Evolutionary conservation across 2,329 filamentous ascomycete species (phyloP).

Genomic region (Sordariomycetes sp.): DNA sequence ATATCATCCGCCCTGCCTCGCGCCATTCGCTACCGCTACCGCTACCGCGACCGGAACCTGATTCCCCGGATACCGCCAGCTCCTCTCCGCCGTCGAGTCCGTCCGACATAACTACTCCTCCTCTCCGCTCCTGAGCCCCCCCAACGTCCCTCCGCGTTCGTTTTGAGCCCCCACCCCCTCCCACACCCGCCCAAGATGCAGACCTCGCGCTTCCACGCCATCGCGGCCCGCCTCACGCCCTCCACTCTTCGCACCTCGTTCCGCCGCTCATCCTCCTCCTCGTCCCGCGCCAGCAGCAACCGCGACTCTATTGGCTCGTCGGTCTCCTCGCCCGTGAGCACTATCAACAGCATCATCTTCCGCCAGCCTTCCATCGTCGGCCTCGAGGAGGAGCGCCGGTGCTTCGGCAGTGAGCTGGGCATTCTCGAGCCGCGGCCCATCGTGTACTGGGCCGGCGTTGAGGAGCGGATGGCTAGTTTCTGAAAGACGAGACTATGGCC

Average conservation of each 20-base stretch:
- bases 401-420: slow-evolving; percentile 39
- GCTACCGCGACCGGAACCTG: neutral
- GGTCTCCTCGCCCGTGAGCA: slow-evolving; percentile 31
- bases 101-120: neutral
- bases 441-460: slow-evolving; percentile 52
- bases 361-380: slow-evolving; percentile 46
- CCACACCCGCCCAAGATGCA: slow-evolving; percentile 26
- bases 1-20: neutral
- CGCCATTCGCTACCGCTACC: neutral
- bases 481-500: slow-evolving; percentile 9
- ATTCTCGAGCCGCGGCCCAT: slow-evolving; percentile 52
- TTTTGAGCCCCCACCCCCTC: neutral
- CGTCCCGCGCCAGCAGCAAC: slow-evolving; percentile 28
- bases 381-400: slow-evolving; percentile 45
- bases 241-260: slow-evolving; percentile 38
- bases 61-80: neutral
- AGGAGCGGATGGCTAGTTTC: slow-evolving; percentile 44
- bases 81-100: neutral
- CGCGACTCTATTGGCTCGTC: slow-evolving; percentile 30
- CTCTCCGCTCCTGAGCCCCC: neutral
- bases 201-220: slow-evolving; percentile 35
- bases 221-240: slow-evolving; percentile 40
- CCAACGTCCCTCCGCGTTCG: neutral
- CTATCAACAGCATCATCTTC: slow-evolving; percentile 49
- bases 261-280: slow-evolving; percentile 37